Base-by-base conservation (phyloP, 2,329 filamentous ascomycete genomes). In the Tolypocladium guangdongense region DNA sequence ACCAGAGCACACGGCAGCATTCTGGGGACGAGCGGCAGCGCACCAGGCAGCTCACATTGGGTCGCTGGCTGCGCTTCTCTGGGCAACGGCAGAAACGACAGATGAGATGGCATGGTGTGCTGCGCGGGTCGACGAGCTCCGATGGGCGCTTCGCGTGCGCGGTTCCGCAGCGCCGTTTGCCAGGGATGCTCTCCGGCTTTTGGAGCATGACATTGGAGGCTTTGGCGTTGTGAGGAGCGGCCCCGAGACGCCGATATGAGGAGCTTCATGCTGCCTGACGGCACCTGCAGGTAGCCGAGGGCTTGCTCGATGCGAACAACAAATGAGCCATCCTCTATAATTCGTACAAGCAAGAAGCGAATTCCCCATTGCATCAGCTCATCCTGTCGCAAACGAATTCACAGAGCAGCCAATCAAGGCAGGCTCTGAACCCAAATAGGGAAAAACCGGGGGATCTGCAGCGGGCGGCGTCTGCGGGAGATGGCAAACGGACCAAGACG, bases 1-100 rank as follows among this genome's bases (percentile, higher is more conserved):
- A n/a, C 72, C 72, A 4, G 72, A 74, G 51, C 73, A 75, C 41
- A 68, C 73, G 1, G 71, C 72, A 16, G 71, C 70, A 7, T 74
- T 75, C 52, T 75, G 73, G 73, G 72, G 72, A 54, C 73, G 73
- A 46, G 69, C 69, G 2, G 71, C 73, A 0, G 66, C 71, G 0
- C 71, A 73, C 22, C 72, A 72, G 54, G 71, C 73, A 27, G 71
- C 71, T 4, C 64, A 71, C 52, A 69, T 75, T 1, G 69, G 70
- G 33, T 70, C 70, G 1, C 69, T 74, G 50, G 70, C 69, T 0
- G 71, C 68, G 1, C 60, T 75, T 2, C 58, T 75, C 12, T 72
- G 70, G 69, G 68, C 67, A 2, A 72, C 70, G 0, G 68, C 68
- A 47, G 63, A 64, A 24, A 65, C 64, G 8, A 61, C 66, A 2